Base-by-base conservation (phyloP, 805 yeast species). In the Myxozyma neotropica region DNA sequence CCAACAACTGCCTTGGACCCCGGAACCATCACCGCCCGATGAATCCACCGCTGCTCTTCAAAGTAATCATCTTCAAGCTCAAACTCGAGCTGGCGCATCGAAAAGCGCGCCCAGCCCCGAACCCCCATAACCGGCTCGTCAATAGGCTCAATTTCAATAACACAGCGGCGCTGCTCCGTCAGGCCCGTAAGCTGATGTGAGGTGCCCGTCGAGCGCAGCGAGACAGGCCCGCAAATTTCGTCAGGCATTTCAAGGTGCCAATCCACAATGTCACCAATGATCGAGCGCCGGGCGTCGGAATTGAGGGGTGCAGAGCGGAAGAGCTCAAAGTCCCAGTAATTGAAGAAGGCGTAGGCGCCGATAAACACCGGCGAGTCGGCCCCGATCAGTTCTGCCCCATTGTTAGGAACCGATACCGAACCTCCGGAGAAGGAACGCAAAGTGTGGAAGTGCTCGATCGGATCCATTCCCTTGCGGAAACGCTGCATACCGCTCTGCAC, bases 311-410 rank as follows among this genome's bases (percentile, higher is more conserved):
- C 65, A 26, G 53, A 42, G 33, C 65, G 24, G 43, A 61, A 61
- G 21, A 61, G 64, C 49, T 59, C 65, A 59, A 61, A 61, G 44
- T 61, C 65, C 65, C 63, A 59, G 53, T 61, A 61, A 21, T 61
- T 59, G 49, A 61, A 61, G 26, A 58, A 61, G 10, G 65, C 63
- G 46, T 54, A 61, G 35, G 60, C 55, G 35, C 58, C 58, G 26
- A 58, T 45, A 26, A 50, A 57, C 17, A 61, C 40, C 2, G 35
- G 17, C 26, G 40, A n/a, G 23, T 45, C 51, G 33, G 24, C 50
- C 3, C 29, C 36, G 17, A 15, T 48, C 7, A 26, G 26, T 10
- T 15, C 53, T 10, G 26, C 46, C 6, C 6, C 26, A 23, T 27
- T 38, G 42, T 45, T 31, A 12, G 33, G 27, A 8, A 38, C 52